Percentiles rank a stretch among this genome's conserved stretches.
phyloP scores from a whole-genome alignment of 1,284 basidiomycete species.

The Sporisorium scitamineum region DNA sequence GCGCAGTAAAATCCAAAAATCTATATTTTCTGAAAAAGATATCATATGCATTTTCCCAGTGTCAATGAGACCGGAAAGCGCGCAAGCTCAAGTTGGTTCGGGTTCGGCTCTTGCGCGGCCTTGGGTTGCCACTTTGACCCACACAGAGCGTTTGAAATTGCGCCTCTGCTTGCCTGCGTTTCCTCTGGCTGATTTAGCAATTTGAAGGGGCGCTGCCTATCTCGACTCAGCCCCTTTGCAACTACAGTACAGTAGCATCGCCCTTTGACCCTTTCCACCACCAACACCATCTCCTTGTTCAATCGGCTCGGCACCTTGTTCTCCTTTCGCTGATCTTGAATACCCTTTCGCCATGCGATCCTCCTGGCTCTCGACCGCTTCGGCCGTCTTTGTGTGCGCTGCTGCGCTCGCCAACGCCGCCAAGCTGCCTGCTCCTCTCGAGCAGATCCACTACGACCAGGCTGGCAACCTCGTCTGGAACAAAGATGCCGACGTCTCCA shows the following conservation, averaged over 20 bases:
- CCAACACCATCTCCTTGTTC: background rate
- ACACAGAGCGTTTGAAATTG: background rate
- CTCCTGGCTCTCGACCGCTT: constrained; percentile 60
- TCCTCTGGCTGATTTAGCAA: background rate
- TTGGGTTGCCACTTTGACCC: background rate
- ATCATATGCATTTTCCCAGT: background rate
- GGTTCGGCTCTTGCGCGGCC: background rate
- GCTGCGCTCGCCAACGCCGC: constrained; percentile 53
- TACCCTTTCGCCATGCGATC: constrained; percentile 46
- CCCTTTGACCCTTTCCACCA: constrained; percentile 29
- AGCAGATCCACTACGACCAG: constrained; percentile 58
- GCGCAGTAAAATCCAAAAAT: constrained; percentile 4
- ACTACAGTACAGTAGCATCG: constrained; percentile 40
- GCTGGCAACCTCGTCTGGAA: constrained; percentile 59
- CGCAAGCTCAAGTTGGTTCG: too few species aligned
- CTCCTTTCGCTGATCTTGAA: constrained; percentile 4
- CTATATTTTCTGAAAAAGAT: background rate
- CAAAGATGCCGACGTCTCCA: constrained; percentile 31
- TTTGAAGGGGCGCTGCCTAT: background rate
- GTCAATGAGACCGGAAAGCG: too few species aligned
- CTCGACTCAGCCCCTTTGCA: constrained; percentile 7
- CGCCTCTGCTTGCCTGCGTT: background rate
- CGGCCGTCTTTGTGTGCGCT: constrained; percentile 58
- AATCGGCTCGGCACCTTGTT: background rate
- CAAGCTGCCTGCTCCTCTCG: constrained; percentile 44